Evolutionary conservation across 805 yeast species (phyloP), one percentile per base, ranked within the genome.

Genomic region (Clavispora asparagi): DNA sequence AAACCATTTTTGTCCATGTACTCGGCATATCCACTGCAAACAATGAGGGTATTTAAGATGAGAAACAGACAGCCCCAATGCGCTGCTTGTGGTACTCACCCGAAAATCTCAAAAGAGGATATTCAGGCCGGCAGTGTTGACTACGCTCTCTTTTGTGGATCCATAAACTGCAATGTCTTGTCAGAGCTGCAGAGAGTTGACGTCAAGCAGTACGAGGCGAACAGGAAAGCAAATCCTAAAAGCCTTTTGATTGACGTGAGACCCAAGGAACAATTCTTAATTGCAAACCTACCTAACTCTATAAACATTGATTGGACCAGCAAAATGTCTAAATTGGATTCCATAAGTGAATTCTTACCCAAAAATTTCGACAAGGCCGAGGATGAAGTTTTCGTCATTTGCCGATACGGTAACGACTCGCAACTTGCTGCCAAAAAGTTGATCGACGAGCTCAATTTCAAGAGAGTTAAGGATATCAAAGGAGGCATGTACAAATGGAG

Each of bases 341-440:
- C 46, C 12, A 49, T 63, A 16, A 59, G 58, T 31, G 46, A 49
- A 5, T 47, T 47, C 26, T 46, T 68, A 1, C 67, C 57, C 1
- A 29, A 27, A 6, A 48, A 23, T 7, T 57, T 62, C 40, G 50
- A 55, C 41, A 58, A 56, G 28, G 56, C 53, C 16, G 41, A 51
- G 4, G 64, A 57, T 46, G 54, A 52, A 4, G 61, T 86, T 0
- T 76, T 73, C 45, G 85, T 89, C 0, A 71, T 92, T 16, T 94
- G 99, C 64, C 74, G 97, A 29, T 82, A 74, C 59, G 99, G 99
- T 9, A 90, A 88, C 62, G 98, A 94, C 61, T 91, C 98, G 0
- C 90, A 87, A 57, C 63, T 81, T 14, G 95, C 96, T 0, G 82
- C 86, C 1, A 64, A 73, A 46, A 65, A 72, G 39, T 63, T 91